Percentiles rank a stretch among this genome's conserved stretches.
phyloP scores from a whole-genome alignment of 1,284 basidiomycete genomes.

The Moesziomyces aphidis region DNA sequence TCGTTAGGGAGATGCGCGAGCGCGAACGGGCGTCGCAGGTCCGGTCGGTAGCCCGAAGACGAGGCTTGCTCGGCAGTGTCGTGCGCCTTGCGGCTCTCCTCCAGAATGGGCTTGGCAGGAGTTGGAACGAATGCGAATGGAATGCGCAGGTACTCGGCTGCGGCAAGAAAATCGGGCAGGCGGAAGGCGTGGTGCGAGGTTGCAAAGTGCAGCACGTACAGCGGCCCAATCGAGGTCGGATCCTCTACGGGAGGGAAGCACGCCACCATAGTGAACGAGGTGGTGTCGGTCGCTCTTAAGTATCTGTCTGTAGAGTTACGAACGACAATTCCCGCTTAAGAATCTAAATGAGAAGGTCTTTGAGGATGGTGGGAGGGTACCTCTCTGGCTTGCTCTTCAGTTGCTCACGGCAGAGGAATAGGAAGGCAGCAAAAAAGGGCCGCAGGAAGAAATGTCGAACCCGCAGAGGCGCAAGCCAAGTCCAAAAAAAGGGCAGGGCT shows the following conservation, averaged over 20 bases:
- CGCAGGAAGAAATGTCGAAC: too few species aligned
- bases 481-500: background rate
- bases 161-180: slow-evolving; percentile 59
- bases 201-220: slow-evolving; percentile 63
- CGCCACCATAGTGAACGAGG: slow-evolving; percentile 7
- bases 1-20: slow-evolving; percentile 57
- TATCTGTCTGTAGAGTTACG: background rate
- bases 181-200: slow-evolving; percentile 57
- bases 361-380: too few species aligned
- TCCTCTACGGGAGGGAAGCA: slow-evolving; percentile 33
- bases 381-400: too few species aligned
- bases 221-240: slow-evolving; percentile 47
- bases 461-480: slow-evolving; percentile 4
- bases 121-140: slow-evolving; percentile 58
- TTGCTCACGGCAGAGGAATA: too few species aligned
- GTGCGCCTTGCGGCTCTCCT: slow-evolving; percentile 27
- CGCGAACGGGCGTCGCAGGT: slow-evolving; percentile 51
- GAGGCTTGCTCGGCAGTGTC: slow-evolving; percentile 23
- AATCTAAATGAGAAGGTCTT: too few species aligned
- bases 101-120: slow-evolving; percentile 36
- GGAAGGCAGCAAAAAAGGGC: too few species aligned
- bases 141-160: slow-evolving; percentile 52
- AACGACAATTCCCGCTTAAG: background rate
- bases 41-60: slow-evolving; percentile 34
- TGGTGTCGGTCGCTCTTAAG: background rate